Percentiles rank a stretch among this genome's conserved stretches.
Conservation (phyloP, 306 rosid species). For the Acacia confusa region DNA sequence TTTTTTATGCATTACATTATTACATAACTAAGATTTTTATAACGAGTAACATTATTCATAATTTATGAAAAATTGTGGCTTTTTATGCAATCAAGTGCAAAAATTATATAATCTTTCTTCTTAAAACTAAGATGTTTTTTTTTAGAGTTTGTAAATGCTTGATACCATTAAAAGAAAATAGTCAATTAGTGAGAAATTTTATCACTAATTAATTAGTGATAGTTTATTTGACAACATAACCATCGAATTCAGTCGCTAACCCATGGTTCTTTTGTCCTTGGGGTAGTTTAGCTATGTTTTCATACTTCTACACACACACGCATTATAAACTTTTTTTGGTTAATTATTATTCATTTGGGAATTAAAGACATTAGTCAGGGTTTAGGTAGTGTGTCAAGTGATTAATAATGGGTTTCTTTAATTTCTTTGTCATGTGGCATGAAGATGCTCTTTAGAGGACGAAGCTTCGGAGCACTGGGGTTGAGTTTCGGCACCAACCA, state of each 20-base stretch:
- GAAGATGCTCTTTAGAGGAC: slow-evolving; percentile 6
- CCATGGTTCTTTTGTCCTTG: too few species aligned
- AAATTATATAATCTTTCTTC: too few species aligned
- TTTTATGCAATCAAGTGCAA: neutral
- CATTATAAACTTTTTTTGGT: neutral
- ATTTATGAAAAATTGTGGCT: too few species aligned
- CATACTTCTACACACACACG: neutral
- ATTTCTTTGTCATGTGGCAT: neutral
- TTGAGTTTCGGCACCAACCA: slow-evolving; percentile 44
- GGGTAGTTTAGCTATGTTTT: neutral
- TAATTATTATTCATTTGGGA: neutral
- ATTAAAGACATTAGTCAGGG: neutral
- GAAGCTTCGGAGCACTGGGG: slow-evolving; percentile 47
- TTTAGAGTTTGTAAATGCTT: neutral
- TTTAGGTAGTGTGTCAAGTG: neutral
- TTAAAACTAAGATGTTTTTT: neutral
- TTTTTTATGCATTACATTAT: too few species aligned
- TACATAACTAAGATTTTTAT: too few species aligned
- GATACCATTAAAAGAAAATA: too few species aligned
- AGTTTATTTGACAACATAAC: too few species aligned
- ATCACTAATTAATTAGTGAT: too few species aligned
- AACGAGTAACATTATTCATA: too few species aligned
- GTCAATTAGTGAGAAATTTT: too few species aligned
- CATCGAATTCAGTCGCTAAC: too few species aligned
- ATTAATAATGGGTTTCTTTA: neutral